Evolutionary conservation across 2,329 filamentous ascomycete species (phyloP).

Genomic region (Hypoxylon sp.): DNA sequence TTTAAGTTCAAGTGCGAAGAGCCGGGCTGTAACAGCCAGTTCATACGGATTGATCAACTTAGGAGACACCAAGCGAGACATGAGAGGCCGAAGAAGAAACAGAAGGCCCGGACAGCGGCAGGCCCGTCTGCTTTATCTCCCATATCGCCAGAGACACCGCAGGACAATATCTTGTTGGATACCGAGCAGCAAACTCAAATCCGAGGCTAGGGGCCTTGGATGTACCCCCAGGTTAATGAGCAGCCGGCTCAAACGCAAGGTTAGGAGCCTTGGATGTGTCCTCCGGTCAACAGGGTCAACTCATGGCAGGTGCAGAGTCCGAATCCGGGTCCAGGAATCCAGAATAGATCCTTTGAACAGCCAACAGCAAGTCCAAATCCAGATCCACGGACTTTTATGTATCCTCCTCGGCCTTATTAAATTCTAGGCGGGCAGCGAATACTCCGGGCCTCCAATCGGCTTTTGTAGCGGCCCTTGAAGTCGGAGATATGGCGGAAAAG

Average conservation of each 20-base stretch:
- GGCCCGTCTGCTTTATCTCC: slow-evolving; percentile 7
- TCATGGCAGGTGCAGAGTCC: background rate
- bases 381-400: background rate
- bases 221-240: slow-evolving; percentile 4
- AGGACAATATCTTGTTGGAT: background rate
- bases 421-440: background rate
- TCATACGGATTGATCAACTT: slow-evolving; percentile 72
- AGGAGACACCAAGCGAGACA: slow-evolving; percentile 61
- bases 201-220: slow-evolving; percentile 9
- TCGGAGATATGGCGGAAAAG: background rate
- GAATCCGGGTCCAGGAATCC: background rate
- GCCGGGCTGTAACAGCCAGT: slow-evolving; percentile 67
- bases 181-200: slow-evolving; percentile 10
- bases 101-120: slow-evolving; percentile 25
- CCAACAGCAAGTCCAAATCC: background rate
- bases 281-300: background rate
- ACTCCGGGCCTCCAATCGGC: background rate
- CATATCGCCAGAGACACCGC: slow-evolving; percentile 20
- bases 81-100: slow-evolving; percentile 52
- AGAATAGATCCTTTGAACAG: background rate
- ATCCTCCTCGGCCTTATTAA: background rate
- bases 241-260: slow-evolving; percentile 1
- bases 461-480: background rate
- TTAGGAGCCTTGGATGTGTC: slow-evolving; percentile 7
- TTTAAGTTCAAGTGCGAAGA: slow-evolving; percentile 64